Conservation (phyloP, 1,284 basidiomycete species). For the Meripilus lineatus region DNA sequence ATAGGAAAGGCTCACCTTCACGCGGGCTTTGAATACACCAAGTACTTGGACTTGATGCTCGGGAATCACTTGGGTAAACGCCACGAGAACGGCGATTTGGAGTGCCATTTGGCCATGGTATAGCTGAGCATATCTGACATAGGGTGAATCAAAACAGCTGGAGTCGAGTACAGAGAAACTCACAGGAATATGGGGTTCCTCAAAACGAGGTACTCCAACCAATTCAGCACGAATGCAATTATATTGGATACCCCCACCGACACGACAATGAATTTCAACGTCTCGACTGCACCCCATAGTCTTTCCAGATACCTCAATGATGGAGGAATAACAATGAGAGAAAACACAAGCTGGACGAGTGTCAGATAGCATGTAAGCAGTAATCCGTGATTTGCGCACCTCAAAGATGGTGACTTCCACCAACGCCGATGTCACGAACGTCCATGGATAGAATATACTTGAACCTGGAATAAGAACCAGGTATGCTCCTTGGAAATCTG, state of each 20-base stretch:
- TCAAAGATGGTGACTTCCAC: constrained; percentile 85
- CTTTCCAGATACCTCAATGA: constrained; percentile 89
- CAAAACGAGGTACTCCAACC: constrained; percentile 71
- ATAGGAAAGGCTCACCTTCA: constrained; percentile 70
- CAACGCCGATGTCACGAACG: constrained; percentile 80
- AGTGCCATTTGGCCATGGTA: constrained; percentile 93
- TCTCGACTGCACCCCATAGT: constrained; percentile 88
- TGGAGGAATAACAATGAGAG: constrained; percentile 76
- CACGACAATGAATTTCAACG: constrained; percentile 80
- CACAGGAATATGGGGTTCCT: constrained; percentile 74
- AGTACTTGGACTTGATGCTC: constrained; percentile 96
- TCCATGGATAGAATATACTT: constrained; percentile 90
- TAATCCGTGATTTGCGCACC: constrained; percentile 42
- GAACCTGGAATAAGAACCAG: constrained; percentile 83
- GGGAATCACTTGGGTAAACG: constrained; percentile 95
- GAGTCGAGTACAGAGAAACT: constrained; percentile 27
- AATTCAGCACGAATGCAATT: constrained; percentile 80
- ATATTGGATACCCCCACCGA: constrained; percentile 82
- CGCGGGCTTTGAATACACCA: constrained; percentile 79
- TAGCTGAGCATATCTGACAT: constrained; percentile 72
- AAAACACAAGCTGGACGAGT: constrained; percentile 62
- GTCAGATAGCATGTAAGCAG: constrained; percentile 14
- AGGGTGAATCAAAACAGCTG: constrained; percentile 8
- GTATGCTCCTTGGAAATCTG: constrained; percentile 57
- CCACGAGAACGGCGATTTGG: constrained; percentile 89